Conservation (phyloP, 139 green algal species). For the Coelastrella sp. region DNA sequence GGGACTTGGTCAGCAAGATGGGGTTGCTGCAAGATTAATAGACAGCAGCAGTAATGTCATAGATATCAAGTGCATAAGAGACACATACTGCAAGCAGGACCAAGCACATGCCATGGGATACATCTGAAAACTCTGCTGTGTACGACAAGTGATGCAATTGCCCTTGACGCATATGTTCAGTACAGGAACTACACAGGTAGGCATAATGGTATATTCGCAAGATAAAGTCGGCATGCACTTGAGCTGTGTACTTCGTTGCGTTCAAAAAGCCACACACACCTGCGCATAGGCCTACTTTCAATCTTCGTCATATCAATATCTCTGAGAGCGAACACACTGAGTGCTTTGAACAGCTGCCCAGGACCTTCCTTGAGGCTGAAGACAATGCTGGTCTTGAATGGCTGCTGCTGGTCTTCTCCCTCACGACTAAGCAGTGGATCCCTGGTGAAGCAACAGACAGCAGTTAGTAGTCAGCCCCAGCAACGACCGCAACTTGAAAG, state of each 20-base stretch:
- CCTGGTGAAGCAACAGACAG: constrained; percentile 54
- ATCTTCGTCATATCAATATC: constrained; percentile 99
- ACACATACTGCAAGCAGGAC: no score
- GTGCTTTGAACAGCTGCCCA: constrained; percentile 96
- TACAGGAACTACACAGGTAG: neutral
- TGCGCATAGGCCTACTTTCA: constrained; percentile 90
- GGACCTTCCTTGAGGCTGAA: constrained; percentile 89
- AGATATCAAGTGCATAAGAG: no score
- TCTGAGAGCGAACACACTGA: constrained; percentile 95
- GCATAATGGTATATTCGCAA: no score
- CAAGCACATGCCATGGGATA: no score
- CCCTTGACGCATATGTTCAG: no score
- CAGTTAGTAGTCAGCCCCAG: neutral
- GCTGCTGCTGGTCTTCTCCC: constrained; percentile 41
- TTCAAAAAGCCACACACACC: neutral
- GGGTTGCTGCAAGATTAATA: constrained; percentile 57
- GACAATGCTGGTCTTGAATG: constrained; percentile 93
- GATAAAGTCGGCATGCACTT: no score
- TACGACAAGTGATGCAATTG: no score
- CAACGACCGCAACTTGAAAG: no score
- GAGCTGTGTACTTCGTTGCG: no score
- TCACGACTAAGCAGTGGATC: constrained; percentile 85
- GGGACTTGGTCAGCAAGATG: constrained; percentile 55
- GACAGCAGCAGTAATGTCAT: no score
- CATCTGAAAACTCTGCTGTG: no score